phyloP scores from a whole-genome alignment of 2,329 filamentous ascomycete genomes.

The Domatiomyces globalis region DNA sequence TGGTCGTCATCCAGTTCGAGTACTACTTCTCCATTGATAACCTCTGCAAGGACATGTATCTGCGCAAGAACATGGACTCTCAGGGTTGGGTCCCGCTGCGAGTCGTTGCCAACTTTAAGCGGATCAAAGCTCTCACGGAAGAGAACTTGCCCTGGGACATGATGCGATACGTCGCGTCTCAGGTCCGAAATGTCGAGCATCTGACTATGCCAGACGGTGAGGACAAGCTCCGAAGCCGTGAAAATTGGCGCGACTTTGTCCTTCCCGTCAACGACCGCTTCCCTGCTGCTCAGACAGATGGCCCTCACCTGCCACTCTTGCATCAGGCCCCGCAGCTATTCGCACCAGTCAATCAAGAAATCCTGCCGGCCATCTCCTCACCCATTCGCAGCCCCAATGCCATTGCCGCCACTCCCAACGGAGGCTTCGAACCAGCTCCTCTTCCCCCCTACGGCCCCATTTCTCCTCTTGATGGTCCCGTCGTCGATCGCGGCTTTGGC shows the following conservation, averaged over 20 bases:
- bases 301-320: constrained; percentile 30
- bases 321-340: neutral
- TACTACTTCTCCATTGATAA: constrained; percentile 98
- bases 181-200: constrained; percentile 60
- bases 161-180: constrained; percentile 59
- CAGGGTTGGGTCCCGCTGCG: constrained; percentile 77
- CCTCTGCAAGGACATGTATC: constrained; percentile 78
- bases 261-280: constrained; percentile 58
- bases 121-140: constrained; percentile 58
- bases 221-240: constrained; percentile 60
- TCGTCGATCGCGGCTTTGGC: neutral
- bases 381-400: constrained; percentile 24
- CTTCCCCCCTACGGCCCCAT: neutral
- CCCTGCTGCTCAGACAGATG: constrained; percentile 57
- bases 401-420: constrained; percentile 19
- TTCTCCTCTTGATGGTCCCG: neutral
- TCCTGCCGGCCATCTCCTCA: neutral
- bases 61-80: constrained; percentile 85
- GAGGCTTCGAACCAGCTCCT: constrained; percentile 13
- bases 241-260: constrained; percentile 71
- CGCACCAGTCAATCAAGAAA: neutral
- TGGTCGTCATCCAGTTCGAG: constrained; percentile 52
- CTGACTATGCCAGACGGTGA: constrained; percentile 59
- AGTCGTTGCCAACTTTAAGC: constrained; percentile 73
- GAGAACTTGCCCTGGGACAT: constrained; percentile 46